Evolutionary conservation across 768 basidiomycete species (phyloP), one percentile per base, ranked within the genome.

Genomic region (Leccinum pellstonianum): DNA sequence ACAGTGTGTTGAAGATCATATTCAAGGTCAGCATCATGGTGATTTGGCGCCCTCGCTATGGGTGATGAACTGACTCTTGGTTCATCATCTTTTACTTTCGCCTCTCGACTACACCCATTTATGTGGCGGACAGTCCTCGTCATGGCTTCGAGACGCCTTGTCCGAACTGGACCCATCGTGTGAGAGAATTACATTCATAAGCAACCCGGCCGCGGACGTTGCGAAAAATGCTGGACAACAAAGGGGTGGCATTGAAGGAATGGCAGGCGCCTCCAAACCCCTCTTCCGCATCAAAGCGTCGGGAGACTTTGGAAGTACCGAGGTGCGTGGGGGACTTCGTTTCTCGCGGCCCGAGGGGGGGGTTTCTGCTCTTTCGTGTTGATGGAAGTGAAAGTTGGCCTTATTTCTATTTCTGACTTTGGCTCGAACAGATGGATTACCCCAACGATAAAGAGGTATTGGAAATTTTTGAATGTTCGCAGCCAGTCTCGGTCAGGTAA

Each of bases 111-210:
- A 14, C 19, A 15, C 35, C 49, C 33, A 35, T n/a, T 25, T n/a
- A n/a, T 21, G 57, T 80, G 43, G 25, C 27, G n/a, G 15, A 17
- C 56, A 73, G 73, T 73, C 72, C 84, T 96, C 95, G 3, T 95
- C 90, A 5, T 95, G 94, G 92, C 87, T 98, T 35, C 86, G 91
- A 47, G 94, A 97, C 60, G 94, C 95, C 0, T 82, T 98, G 14
- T 86, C 88, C 11, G 96, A 98, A 69, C 80, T 99, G 14, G 95
- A 98, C 65, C 84, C 93, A 17, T 90, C 93, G 0, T 93, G 88
- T 70, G 87, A 92, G 47, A 90, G 86, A 60, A 80, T 98, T 19
- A 91, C 90, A 1, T 86, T 98, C 71, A 84, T 91, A 25, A 86
- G 90, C 48, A 87, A 87, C 55, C 91, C 93, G 1, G 80, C 83